A percentile compares a stretch with the other conserved stretches of the same genome.
phyloP scores from a whole-genome alignment of 2,329 filamentous ascomycete genomes.

The Furcasterigmium furcatum region DNA sequence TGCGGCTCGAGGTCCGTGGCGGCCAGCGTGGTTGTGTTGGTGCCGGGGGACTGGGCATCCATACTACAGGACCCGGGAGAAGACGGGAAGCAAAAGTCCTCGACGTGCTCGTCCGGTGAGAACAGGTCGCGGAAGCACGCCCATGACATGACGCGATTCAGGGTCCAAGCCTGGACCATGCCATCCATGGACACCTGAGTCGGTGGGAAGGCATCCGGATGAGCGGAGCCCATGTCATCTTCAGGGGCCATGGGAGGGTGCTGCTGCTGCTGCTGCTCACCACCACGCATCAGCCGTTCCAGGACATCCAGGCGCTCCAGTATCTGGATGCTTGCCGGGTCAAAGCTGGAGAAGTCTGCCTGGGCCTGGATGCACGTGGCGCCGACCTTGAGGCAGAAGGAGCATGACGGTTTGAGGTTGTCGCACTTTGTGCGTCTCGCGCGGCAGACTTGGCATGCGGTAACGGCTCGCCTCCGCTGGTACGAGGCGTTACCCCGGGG shows the following conservation, averaged over 20 bases:
- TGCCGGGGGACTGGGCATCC: neutral
- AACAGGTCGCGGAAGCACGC: too few relatives aligned
- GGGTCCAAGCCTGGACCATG: too few relatives aligned
- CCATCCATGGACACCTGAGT: too few relatives aligned
- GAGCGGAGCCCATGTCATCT: too few relatives aligned
- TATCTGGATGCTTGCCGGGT: slow-evolving; percentile 47
- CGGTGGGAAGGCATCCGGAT: slow-evolving; percentile 21
- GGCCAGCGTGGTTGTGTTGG: slow-evolving; percentile 12
- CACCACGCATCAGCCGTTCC: slow-evolving; percentile 24
- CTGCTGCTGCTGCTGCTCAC: slow-evolving; percentile 5
- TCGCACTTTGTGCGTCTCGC: slow-evolving; percentile 43
- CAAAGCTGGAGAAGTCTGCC: slow-evolving; percentile 39
- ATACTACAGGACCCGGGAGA: slow-evolving; percentile 7
- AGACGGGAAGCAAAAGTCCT: slow-evolving; percentile 32
- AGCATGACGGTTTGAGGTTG: slow-evolving; percentile 37
- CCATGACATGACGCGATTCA: too few relatives aligned
- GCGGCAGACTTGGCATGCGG: slow-evolving; percentile 38
- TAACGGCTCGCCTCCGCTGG: slow-evolving; percentile 35
- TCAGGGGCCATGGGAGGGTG: too few relatives aligned
- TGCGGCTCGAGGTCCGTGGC: slow-evolving; percentile 30
- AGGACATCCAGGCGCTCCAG: slow-evolving; percentile 41
- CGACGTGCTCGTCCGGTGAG: too few relatives aligned
- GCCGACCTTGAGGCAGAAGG: slow-evolving; percentile 38
- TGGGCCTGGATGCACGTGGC: slow-evolving; percentile 36
- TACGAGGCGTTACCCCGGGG: slow-evolving; percentile 36